These are phyloP conservation scores for Fusarium sp. DNA, from an alignment of 2,329 filamentous ascomycete species.

Conservation along the genomic window DNA sequence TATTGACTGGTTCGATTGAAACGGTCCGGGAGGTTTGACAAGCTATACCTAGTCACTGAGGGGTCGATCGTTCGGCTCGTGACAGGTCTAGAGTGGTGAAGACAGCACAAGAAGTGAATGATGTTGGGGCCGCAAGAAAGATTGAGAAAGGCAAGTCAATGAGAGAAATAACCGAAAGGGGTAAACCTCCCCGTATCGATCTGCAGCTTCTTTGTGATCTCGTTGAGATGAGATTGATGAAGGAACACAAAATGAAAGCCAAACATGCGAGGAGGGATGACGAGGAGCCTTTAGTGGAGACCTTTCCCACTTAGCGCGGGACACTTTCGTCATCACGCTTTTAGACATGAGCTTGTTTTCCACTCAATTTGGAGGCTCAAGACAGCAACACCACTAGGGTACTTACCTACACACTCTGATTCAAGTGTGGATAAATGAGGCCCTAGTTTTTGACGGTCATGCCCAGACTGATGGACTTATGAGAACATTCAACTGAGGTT, in stretches of 20 bases:
- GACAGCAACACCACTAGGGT: background rate
- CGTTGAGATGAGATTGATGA: conserved; percentile 26
- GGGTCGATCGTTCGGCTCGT: conserved; percentile 18
- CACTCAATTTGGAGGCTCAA: conserved; percentile 16
- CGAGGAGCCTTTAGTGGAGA: conserved; percentile 33
- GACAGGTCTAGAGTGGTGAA: background rate
- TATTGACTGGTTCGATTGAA: conserved; percentile 3
- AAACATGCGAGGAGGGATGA: conserved; percentile 34
- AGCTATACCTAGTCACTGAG: conserved; percentile 14
- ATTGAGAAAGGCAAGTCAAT: background rate
- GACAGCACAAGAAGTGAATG: background rate
- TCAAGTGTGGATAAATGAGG: background rate
- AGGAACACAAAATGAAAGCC: conserved; percentile 17
- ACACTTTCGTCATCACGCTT: conserved; percentile 35
- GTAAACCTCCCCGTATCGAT: conserved; percentile 9
- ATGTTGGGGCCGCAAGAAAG: background rate
- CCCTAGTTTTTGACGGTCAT: background rate
- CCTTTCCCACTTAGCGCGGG: conserved; percentile 17
- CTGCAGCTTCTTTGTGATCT: conserved; percentile 25
- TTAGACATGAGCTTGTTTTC: conserved; percentile 35
- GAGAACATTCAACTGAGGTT: background rate
- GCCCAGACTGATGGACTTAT: background rate
- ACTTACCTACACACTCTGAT: background rate
- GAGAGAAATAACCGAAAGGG: background rate
- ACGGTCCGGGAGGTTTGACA: background rate